phyloP scores from a whole-genome alignment of 2,329 filamentous ascomycete genomes.

The Aspergillus brunneoviolaceus region DNA sequence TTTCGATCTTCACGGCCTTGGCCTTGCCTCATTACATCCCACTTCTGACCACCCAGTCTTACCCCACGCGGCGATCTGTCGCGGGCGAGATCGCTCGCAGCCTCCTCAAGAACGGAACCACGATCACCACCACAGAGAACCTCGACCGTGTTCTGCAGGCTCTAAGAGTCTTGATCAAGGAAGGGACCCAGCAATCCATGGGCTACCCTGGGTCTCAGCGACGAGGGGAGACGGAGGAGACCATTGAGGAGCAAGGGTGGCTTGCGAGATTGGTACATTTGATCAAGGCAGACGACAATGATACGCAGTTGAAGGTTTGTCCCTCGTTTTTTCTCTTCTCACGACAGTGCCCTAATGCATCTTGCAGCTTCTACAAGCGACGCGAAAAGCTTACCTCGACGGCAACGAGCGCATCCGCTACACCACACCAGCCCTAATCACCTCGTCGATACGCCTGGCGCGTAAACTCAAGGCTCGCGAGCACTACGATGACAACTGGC shows the following conservation, averaged over 20 bases:
- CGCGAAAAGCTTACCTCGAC: constrained; percentile 81
- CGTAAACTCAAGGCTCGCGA: constrained; percentile 86
- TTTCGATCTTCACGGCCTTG: constrained; percentile 93
- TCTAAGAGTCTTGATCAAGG: constrained; percentile 86
- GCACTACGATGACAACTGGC: constrained; percentile 77
- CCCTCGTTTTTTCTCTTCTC: neutral
- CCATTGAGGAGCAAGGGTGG: constrained; percentile 97
- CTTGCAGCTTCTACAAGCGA: constrained; percentile 72
- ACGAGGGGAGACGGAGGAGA: constrained; percentile 90
- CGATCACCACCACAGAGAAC: constrained; percentile 73
- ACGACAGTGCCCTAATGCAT: constrained; percentile 20
- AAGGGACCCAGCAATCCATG: constrained; percentile 79
- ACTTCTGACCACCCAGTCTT: constrained; percentile 86
- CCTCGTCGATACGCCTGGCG: constrained; percentile 83
- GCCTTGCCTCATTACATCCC: constrained; percentile 90
- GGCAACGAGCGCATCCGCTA: constrained; percentile 95
- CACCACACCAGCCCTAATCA: constrained; percentile 89
- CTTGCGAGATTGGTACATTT: constrained; percentile 89
- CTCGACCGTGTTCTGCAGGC: constrained; percentile 87
- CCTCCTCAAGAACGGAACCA: constrained; percentile 78
- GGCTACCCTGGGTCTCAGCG: constrained; percentile 79
- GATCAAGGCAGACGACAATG: constrained; percentile 78
- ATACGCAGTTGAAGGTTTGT: constrained; percentile 78
- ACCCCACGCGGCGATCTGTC: constrained; percentile 84
- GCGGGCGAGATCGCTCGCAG: constrained; percentile 83